Percentiles rank a stretch among this genome's conserved stretches.
Evolutionary conservation across 371 early-diverging fungal species (phyloP).

Genomic region (Mucor irregularis): DNA sequence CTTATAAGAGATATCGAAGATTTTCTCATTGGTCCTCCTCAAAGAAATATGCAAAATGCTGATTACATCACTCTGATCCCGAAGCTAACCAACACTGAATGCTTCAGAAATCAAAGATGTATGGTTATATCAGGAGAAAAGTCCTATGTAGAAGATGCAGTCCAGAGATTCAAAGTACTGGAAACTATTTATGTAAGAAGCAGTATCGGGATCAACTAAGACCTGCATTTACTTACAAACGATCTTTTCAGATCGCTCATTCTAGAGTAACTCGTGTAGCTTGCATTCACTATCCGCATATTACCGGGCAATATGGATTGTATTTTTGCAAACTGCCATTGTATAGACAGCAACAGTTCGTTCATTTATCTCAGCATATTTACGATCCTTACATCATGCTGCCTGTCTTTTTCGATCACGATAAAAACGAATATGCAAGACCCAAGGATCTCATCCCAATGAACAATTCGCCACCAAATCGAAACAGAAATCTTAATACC

Average conservation of each 20-base stretch:
- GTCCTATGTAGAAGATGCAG: constrained; percentile 29
- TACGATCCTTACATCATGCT: neutral
- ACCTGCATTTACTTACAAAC: neutral
- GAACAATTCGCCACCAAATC: neutral
- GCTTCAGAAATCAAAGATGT: constrained; percentile 14
- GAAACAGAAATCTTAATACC: neutral
- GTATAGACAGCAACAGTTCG: constrained; percentile 22
- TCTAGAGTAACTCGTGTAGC: constrained; percentile 10
- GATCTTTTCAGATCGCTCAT: constrained; percentile 24
- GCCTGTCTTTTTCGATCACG: constrained; percentile 9
- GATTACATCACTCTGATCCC: constrained; percentile 28
- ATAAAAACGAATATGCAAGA: neutral
- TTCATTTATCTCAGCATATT: neutral
- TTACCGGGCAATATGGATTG: constrained; percentile 25
- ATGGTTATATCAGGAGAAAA: constrained; percentile 25
- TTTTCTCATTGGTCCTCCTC: constrained; percentile 26
- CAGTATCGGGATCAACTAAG: too few relatives aligned
- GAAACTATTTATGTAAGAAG: constrained; percentile 42
- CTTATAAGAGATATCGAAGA: constrained; percentile 17
- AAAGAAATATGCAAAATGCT: constrained; percentile 18
- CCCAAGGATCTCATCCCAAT: constrained; percentile 15
- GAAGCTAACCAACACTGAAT: constrained; percentile 21
- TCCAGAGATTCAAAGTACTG: constrained; percentile 28
- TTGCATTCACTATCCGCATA: constrained; percentile 42
- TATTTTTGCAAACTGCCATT: constrained; percentile 29